These are phyloP conservation scores for Endotrypanum monterogeii DNA, from an alignment of 208 protist genomes.

Conservation along the genomic window DNA sequence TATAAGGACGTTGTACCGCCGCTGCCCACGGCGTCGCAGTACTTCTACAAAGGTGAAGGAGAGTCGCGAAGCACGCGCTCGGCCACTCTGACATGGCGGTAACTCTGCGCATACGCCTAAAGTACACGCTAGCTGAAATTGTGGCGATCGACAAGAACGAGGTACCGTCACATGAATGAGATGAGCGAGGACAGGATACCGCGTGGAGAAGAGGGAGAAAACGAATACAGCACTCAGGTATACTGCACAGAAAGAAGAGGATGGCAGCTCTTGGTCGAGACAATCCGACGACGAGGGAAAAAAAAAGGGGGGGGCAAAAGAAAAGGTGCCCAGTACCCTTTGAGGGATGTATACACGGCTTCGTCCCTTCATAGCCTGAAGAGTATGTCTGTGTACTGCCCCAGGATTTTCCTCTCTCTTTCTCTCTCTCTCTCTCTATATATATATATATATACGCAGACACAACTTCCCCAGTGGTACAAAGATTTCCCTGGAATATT, in stretches of 20 bases:
- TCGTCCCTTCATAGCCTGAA: not conserved
- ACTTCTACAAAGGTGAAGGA: not conserved
- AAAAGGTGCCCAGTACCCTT: not conserved
- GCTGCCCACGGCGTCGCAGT: not conserved
- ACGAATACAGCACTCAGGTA: not conserved
- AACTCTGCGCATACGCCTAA: not conserved
- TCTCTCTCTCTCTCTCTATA: too few species aligned
- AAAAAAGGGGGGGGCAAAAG: not conserved
- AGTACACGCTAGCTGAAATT: not conserved
- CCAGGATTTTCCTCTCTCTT: too few species aligned
- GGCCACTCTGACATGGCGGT: constrained; percentile 11
- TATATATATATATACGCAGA: too few species aligned
- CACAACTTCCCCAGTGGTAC: too few species aligned
- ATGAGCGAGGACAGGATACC: not conserved
- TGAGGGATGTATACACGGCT: not conserved
- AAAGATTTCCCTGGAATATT: too few species aligned
- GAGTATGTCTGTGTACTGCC: not conserved
- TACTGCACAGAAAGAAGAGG: not conserved
- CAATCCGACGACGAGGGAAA: not conserved
- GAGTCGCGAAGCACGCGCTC: not conserved
- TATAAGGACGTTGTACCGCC: not conserved
- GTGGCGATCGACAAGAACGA: not conserved
- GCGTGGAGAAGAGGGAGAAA: too few species aligned
- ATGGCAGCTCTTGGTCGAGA: not conserved
- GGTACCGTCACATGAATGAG: not conserved